These are phyloP conservation scores for Asparagopsis taxiformis DNA, from an alignment of 31 red algal genomes.

Conservation along the genomic window DNA sequence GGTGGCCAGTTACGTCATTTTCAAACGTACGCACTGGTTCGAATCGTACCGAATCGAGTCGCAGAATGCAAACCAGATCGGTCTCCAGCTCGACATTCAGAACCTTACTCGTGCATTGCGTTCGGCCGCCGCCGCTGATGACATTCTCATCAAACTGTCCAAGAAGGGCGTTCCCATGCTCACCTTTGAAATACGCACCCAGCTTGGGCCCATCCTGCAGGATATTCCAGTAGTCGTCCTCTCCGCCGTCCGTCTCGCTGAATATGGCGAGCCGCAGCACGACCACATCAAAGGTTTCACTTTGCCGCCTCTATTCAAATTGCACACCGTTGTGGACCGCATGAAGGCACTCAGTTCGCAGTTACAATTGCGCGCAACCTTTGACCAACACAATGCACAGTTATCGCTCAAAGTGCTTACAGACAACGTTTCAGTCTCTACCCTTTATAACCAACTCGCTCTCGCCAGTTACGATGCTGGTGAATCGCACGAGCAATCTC, in stretches of 20 bases:
- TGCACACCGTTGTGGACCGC: slow-evolving; percentile 75
- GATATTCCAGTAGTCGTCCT: slow-evolving; percentile 81
- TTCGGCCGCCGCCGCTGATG: slow-evolving; percentile 67
- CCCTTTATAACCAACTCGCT: slow-evolving; percentile 44
- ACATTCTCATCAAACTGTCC: slow-evolving; percentile 71
- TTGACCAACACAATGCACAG: slow-evolving; percentile 34
- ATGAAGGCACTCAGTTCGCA: slow-evolving; percentile 61
- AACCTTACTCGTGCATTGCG: slow-evolving; percentile 70
- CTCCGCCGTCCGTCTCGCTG: slow-evolving; percentile 59
- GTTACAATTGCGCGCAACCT: slow-evolving; percentile 34
- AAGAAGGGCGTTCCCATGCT: slow-evolving; percentile 85
- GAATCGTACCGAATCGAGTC: slow-evolving; percentile 76
- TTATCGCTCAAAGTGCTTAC: slow-evolving; percentile 43
- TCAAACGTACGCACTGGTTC: slow-evolving; percentile 57
- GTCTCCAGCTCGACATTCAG: slow-evolving; percentile 72
- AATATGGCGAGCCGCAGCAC: slow-evolving; percentile 54
- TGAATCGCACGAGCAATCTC: slow-evolving; percentile 23
- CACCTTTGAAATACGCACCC: slow-evolving; percentile 76
- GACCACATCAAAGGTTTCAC: slow-evolving; percentile 55
- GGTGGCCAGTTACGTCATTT: slow-evolving; percentile 37
- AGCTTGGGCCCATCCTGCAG: slow-evolving; percentile 75
- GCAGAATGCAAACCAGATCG: slow-evolving; percentile 76
- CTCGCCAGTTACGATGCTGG: slow-evolving; percentile 54
- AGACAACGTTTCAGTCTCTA: slow-evolving; percentile 45
- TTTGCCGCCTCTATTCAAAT: slow-evolving; percentile 48